Evolutionary conservation across 1,284 basidiomycete species (phyloP).

Genomic region (Volvariella surrecta): DNA sequence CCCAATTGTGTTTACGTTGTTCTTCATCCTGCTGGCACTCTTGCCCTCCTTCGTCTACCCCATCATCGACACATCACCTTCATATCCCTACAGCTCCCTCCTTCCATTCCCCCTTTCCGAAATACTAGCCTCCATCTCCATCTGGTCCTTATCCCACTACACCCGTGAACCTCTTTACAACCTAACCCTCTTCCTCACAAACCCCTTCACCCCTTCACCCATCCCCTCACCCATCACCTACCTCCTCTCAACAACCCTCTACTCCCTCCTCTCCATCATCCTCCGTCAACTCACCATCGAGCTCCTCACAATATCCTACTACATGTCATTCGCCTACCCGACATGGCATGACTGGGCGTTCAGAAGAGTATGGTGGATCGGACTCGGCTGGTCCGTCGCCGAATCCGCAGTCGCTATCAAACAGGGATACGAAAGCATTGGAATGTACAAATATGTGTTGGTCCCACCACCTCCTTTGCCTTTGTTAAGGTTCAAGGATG

Average conservation of each 20-base stretch:
- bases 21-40: slow-evolving; percentile 38
- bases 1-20: slow-evolving; percentile 39
- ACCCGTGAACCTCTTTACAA: slow-evolving; percentile 44
- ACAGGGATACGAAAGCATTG: slow-evolving; percentile 62
- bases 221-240: slow-evolving; percentile 8
- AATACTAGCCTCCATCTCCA: slow-evolving; percentile 43
- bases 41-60: slow-evolving; percentile 42
- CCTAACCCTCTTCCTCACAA: slow-evolving; percentile 18
- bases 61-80: slow-evolving; percentile 20
- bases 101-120: slow-evolving; percentile 55
- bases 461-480: slow-evolving; percentile 19
- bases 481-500: slow-evolving; percentile 4
- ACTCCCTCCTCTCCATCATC: slow-evolving; percentile 40
- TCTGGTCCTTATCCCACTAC: slow-evolving; percentile 53
- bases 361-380: slow-evolving; percentile 63
- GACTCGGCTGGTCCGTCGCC: slow-evolving; percentile 59
- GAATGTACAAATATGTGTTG: slow-evolving; percentile 58
- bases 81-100: slow-evolving; percentile 32
- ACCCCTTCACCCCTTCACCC: slow-evolving; percentile 18
- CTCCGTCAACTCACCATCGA: slow-evolving; percentile 49
- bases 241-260: slow-evolving; percentile 39
- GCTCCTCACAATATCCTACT: slow-evolving; percentile 41
- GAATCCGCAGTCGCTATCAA: slow-evolving; percentile 53
- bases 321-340: slow-evolving; percentile 32
- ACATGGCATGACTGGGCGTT: slow-evolving; percentile 55